phyloP scores from a whole-genome alignment of 1,284 basidiomycete genomes.

The Microstroma glucosiphilum region DNA sequence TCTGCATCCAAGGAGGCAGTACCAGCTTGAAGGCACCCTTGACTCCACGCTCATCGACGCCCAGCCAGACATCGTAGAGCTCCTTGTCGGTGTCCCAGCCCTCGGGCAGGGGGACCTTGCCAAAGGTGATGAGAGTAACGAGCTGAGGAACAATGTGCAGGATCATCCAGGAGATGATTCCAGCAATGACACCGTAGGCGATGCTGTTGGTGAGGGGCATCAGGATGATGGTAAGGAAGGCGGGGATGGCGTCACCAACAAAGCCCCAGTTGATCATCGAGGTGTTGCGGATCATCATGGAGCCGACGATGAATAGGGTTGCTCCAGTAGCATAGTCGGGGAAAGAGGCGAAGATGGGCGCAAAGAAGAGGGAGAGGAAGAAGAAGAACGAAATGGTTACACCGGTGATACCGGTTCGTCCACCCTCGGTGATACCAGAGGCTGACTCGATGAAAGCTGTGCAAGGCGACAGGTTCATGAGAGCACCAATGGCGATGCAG shows the following conservation, averaged over 20 bases:
- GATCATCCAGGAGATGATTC: slow-evolving; percentile 65
- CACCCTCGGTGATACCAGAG: slow-evolving; percentile 63
- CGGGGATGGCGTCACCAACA: slow-evolving; percentile 71
- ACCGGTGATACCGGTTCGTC: slow-evolving; percentile 78
- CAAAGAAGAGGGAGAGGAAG: slow-evolving; percentile 68
- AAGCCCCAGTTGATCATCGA: slow-evolving; percentile 82
- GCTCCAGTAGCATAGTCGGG: slow-evolving; percentile 83
- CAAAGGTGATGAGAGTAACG: slow-evolving; percentile 59
- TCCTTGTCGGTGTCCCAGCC: slow-evolving; percentile 52
- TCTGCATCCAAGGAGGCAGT: slow-evolving; percentile 44
- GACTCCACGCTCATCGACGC: slow-evolving; percentile 6
- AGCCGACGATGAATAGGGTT: slow-evolving; percentile 77
- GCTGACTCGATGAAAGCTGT: slow-evolving; percentile 79
- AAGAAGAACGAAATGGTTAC: slow-evolving; percentile 70
- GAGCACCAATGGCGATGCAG: slow-evolving; percentile 70
- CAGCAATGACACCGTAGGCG: slow-evolving; percentile 80
- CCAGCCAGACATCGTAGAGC: slow-evolving; percentile 22
- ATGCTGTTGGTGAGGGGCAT: slow-evolving; percentile 58
- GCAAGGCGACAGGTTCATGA: slow-evolving; percentile 79
- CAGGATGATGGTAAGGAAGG: slow-evolving; percentile 30
- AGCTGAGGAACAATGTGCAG: slow-evolving; percentile 66
- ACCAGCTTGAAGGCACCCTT: slow-evolving; percentile 14
- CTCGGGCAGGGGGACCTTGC: slow-evolving; percentile 59
- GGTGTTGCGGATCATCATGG: slow-evolving; percentile 80
- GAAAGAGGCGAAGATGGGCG: slow-evolving; percentile 80